Base-by-base conservation (phyloP, 768 basidiomycete genomes). In the Boletales sp. region DNA sequence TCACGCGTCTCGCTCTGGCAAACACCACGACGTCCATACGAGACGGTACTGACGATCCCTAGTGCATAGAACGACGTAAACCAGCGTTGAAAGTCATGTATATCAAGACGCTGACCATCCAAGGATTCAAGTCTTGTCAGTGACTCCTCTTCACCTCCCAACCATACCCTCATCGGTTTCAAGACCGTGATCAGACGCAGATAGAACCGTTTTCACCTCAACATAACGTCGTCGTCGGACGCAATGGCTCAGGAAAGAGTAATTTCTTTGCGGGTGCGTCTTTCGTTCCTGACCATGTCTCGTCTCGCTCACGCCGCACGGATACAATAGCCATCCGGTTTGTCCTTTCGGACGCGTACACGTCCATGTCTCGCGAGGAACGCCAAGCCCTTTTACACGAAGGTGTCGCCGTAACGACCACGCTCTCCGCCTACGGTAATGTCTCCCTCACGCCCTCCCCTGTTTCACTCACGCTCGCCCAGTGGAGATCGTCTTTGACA, bases 51-150 rank as follows among this genome's bases (percentile, higher is more conserved):
- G 15, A 27, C 24, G 24, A 12, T 34, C 11, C 12, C 34, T 32
- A 14, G 34, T 13, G 34, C 4, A 13, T 13, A 12, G 34, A 15
- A 34, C 34, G 12, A 15, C 34, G 5, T 13, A 34, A 30, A 29
- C 43, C 45, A 30, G 14, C 5, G n/a, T 48, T 14, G 8, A 30
- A 32, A 40, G 35, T 27, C 37, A 90, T 90, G 87, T 85, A 84
- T 62, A 92, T 93, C 68, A 91, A 93, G 65, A 91, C 91, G 17
- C 71, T 93, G 29, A 92, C 91, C 1, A 87, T 94, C 51, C 86
- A 92, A 69, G 94, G 94, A 51, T 98, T 99, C 80, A 99, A 99
- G 72, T 97, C 94, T n/a, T 99, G 87, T 88, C 63, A 59, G 80
- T 68, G 17, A 19, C 36, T 39, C 45, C 37, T 40, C 21, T 9